phyloP scores from a whole-genome alignment of 2,329 filamentous ascomycete species.

The Penicillium glabrum region DNA sequence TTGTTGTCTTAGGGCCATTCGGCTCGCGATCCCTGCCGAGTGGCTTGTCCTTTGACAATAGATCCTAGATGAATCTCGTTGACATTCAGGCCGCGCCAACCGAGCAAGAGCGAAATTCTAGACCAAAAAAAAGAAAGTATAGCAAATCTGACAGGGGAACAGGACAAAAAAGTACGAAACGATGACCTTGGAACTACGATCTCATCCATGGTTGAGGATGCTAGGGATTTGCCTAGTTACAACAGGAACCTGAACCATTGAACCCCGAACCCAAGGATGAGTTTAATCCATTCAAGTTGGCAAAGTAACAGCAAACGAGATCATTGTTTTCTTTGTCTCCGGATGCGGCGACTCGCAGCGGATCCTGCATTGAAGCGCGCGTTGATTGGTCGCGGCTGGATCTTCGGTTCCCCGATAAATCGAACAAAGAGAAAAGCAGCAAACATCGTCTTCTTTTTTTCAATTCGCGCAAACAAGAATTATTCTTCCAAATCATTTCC shows the following conservation, averaged over 20 bases:
- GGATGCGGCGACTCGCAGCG: slow-evolving; percentile 23
- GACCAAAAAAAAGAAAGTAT: slow-evolving; percentile 10
- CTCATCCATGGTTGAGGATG: not conserved
- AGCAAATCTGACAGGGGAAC: not conserved
- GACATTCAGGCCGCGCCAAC: slow-evolving; percentile 1
- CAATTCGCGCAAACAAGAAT: not conserved
- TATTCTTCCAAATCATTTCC: not conserved
- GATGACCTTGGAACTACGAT: not conserved
- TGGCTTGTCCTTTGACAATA: slow-evolving; percentile 15
- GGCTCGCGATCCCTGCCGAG: slow-evolving; percentile 4
- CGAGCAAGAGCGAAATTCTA: slow-evolving; percentile 1
- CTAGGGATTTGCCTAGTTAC: not conserved
- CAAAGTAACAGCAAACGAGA: slow-evolving; percentile 20
- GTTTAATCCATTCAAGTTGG: not conserved
- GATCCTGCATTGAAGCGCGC: not conserved
- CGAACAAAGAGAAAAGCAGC: not conserved
- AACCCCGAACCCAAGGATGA: not conserved
- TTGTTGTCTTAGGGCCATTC: slow-evolving; percentile 1
- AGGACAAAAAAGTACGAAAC: not conserved
- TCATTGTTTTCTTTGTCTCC: slow-evolving; percentile 30
- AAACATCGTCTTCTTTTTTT: not conserved
- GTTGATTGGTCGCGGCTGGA: slow-evolving; percentile 8
- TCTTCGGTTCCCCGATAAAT: slow-evolving; percentile 15
- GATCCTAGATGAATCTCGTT: slow-evolving; percentile 3
- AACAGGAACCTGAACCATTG: not conserved